These are phyloP conservation scores for Metschnikowia peoriensis DNA, from an alignment of 805 yeast genomes.

Conservation along the genomic window DNA sequence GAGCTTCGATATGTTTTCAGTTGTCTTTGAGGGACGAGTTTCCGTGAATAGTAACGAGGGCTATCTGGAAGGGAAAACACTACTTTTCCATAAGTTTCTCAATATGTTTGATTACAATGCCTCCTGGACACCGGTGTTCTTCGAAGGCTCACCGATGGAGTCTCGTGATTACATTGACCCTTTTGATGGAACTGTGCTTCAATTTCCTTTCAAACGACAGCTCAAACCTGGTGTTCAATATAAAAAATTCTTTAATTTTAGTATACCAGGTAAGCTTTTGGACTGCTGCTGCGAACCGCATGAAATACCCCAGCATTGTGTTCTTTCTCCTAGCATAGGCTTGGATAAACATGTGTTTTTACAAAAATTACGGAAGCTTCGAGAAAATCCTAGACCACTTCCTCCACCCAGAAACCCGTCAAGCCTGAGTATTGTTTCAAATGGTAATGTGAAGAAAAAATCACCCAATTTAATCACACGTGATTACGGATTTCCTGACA, in stretches of 20 bases:
- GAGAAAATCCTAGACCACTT: conserved; percentile 10
- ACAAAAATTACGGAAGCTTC: conserved; percentile 18
- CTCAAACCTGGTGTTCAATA: conserved; percentile 25
- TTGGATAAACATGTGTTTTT: conserved; percentile 26
- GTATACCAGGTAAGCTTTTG: conserved; percentile 32
- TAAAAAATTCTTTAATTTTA: conserved; percentile 40
- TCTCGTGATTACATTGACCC: conserved; percentile 24
- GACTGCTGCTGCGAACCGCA: conserved; percentile 31
- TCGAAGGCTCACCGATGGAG: conserved; percentile 11
- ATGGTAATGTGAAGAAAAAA: conserved; percentile 1
- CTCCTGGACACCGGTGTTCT: conserved; percentile 29
- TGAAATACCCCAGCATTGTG: conserved; percentile 24
- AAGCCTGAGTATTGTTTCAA: background rate
- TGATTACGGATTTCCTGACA: conserved; percentile 27
- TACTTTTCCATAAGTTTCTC: conserved; percentile 27
- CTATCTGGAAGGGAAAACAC: conserved; percentile 20
- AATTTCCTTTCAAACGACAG: conserved; percentile 24
- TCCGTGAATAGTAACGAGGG: conserved; percentile 21
- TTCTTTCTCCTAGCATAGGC: conserved; percentile 26
- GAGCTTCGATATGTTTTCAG: conserved; percentile 29
- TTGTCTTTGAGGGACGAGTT: conserved; percentile 28
- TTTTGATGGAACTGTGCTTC: conserved; percentile 28
- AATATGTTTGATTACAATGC: conserved; percentile 32
- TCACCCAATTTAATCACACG: conserved; percentile 17
- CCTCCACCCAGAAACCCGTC: background rate